Evolutionary conservation across 2,329 filamentous ascomycete genomes (phyloP).

Genomic region (Aureobasidium melanogenum): DNA sequence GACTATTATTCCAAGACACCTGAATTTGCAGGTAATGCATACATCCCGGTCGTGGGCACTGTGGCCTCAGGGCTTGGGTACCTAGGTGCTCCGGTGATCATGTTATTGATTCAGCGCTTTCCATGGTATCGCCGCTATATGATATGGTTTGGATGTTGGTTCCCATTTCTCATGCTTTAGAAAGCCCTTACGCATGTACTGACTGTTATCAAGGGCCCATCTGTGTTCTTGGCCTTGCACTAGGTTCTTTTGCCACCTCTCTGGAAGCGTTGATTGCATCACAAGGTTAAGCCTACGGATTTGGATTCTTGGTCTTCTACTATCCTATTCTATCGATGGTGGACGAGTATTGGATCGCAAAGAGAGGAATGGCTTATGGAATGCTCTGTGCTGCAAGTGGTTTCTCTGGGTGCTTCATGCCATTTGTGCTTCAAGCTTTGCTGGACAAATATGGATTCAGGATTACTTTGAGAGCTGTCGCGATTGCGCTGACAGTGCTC

Average conservation of each 20-base stretch:
- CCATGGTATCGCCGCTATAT: not conserved
- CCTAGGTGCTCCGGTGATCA: conserved; percentile 42
- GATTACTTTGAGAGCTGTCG: conserved; percentile 19
- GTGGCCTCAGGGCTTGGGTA: conserved; percentile 51
- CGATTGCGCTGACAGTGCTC: conserved; percentile 19
- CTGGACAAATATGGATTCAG: conserved; percentile 20
- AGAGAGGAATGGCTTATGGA: conserved; percentile 22
- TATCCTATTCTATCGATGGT: conserved; percentile 23
- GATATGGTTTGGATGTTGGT: not conserved
- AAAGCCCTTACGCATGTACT: conserved; percentile 25
- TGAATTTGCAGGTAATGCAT: conserved; percentile 40
- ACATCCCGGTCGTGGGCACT: conserved; percentile 57
- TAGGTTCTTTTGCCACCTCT: conserved; percentile 38
- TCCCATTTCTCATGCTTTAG: not conserved
- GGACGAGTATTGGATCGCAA: conserved; percentile 22
- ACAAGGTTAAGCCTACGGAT: conserved; percentile 49
- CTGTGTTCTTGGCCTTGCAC: conserved; percentile 18
- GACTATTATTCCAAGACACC: conserved; percentile 55
- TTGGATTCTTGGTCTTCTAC: conserved; percentile 46
- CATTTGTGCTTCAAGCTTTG: conserved; percentile 16
- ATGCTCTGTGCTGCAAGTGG: conserved; percentile 20
- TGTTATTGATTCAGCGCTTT: conserved; percentile 32
- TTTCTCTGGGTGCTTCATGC: conserved; percentile 19
- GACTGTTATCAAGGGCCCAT: conserved; percentile 13
- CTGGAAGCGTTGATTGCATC: conserved; percentile 49